phyloP scores from a whole-genome alignment of 495 filamentous ascomycete species.

The Neurospora hispaniola region DNA sequence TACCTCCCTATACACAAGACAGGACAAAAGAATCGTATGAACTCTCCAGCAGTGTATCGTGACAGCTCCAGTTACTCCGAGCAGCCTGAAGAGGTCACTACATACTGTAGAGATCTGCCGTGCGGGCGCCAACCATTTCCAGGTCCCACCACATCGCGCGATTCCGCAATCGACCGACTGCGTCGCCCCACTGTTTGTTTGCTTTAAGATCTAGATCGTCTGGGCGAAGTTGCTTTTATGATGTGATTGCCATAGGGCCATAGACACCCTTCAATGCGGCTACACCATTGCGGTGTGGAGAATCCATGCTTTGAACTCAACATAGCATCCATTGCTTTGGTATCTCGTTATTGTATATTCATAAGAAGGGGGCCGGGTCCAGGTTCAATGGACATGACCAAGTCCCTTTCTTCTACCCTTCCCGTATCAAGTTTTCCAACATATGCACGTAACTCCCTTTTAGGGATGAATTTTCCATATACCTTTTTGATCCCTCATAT shows the following conservation, averaged over 20 bases:
- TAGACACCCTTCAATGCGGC: not conserved
- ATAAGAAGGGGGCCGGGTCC: not conserved
- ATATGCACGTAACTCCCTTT: not conserved
- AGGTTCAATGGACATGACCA: not conserved
- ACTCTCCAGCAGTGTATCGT: not conserved
- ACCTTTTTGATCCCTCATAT: not conserved
- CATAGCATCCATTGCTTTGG: not conserved
- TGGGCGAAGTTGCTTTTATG: not conserved
- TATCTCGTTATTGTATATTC: not conserved
- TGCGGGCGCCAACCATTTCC: not conserved
- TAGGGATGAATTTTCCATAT: not conserved
- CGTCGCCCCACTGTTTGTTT: not conserved
- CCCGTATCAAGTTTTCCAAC: not conserved
- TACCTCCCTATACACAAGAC: not conserved
- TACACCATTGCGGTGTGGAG: not conserved
- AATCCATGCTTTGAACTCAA: not conserved
- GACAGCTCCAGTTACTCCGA: not conserved
- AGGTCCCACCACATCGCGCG: not conserved
- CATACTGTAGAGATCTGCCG: not conserved
- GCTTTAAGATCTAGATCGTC: not conserved
- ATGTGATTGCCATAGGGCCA: not conserved
- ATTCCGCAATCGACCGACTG: not conserved
- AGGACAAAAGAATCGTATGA: not conserved
- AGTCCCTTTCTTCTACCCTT: not conserved
- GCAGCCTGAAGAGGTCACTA: not conserved